Base-by-base conservation (phyloP, 495 filamentous ascomycete genomes). In the Cudoniella acicularis region DNA sequence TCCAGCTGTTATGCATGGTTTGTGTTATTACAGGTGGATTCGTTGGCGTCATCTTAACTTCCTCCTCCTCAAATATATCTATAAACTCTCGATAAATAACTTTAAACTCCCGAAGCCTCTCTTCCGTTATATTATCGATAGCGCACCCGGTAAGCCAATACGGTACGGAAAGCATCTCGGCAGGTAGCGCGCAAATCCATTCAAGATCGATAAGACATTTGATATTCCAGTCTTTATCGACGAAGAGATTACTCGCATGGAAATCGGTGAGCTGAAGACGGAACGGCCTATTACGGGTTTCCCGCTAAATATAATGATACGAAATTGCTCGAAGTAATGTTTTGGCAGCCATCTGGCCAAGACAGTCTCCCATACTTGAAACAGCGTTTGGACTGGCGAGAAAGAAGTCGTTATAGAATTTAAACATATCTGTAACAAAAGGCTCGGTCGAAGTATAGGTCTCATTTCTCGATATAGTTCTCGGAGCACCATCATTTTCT, bases 401-500 rank as follows among this genome's bases (percentile, higher is more conserved):
- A 24, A 73, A 27, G 30, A 66, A 66, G 54, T 51, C 72, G 27
- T 75, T 67, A 59, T 73, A 62, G 18, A 63, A 46, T 9, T 42
- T 48, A 24, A 74, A 57, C 11, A 71, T 52, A 62, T 72, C 67
- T 10, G 51, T 48, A 8, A 65, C 41, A 57, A 70, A 73, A 9
- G 72, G 64, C 30, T 73, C 67, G 42, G 58, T 60, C 10, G 52
- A 66, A 2, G 52, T 53, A 58, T 75, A 64, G n/a, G 69, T 75
- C 10, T 49, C 10, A 30, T 65, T 52, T 18, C 69, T 65, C 2
- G 55, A 54, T 13, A 76, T 73, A 52, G 66, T 63, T 6, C 59
- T 62, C 13, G 70, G 70, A 27, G 73, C 73, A 2, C 58, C 20
- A 49, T 72, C 67, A 55, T 76, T 74, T 55, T 73, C 72, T 10